Evolutionary conservation across 768 basidiomycete genomes (phyloP).

Genomic region (Amanita rimosa): DNA sequence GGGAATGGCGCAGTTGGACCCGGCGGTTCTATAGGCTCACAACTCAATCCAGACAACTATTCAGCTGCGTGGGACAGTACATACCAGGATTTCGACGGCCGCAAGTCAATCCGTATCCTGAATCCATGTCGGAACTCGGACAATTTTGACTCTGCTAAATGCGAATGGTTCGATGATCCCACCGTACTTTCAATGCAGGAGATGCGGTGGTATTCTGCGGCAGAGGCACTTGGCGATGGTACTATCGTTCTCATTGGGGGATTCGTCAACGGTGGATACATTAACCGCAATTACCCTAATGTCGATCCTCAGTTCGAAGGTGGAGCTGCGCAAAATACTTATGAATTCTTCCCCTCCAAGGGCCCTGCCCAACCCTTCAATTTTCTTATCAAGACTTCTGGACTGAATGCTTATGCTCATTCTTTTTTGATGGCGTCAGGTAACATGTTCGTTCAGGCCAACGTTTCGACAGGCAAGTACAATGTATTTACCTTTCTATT

Average conservation of each 20-base stretch:
- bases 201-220: conserved; percentile 69
- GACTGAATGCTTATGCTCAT: conserved; percentile 69
- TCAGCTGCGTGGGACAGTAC: conserved; percentile 47
- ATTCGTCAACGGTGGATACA: conserved; percentile 67
- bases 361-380: conserved; percentile 41
- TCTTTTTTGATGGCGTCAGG: conserved; percentile 68
- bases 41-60: conserved; percentile 30
- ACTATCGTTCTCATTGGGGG: conserved; percentile 73
- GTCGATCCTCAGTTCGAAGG: conserved; percentile 50
- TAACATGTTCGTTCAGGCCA: conserved; percentile 74
- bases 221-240: conserved; percentile 69
- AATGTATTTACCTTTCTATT: conserved; percentile 2
- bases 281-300: conserved; percentile 68
- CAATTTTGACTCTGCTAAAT: conserved; percentile 36
- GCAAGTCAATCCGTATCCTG: conserved; percentile 69
- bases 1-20: conserved; percentile 68
- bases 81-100: conserved; percentile 77
- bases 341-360: conserved; percentile 70
- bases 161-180: conserved; percentile 67
- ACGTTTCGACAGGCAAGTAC: conserved; percentile 58
- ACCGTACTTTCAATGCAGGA: conserved; percentile 53
- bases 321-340: conserved; percentile 70
- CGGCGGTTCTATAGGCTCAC: conserved; percentile 47
- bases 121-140: conserved; percentile 53
- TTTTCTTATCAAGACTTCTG: conserved; percentile 63